Conservation (phyloP, 164 flowering plant species). For the Magnolia changhungtana region DNA sequence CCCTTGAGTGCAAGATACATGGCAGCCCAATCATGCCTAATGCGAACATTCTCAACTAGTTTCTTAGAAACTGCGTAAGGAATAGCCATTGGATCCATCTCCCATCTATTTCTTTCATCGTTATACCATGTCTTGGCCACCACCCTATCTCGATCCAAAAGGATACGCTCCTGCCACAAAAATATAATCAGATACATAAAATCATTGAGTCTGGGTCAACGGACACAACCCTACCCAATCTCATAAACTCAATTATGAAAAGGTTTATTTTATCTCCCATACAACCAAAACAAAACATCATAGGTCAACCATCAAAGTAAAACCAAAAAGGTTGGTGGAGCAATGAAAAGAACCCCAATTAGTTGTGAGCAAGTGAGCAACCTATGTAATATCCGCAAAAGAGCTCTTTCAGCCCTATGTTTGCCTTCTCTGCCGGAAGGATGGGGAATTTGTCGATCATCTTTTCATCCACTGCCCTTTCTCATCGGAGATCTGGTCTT, state of each 20-base stretch:
- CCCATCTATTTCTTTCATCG: slow-evolving; percentile 76
- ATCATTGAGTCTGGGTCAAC: neutral
- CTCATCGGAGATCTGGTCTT: too few relatives aligned
- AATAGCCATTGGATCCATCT: slow-evolving; percentile 83
- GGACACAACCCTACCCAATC: neutral
- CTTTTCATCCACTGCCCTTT: too few relatives aligned
- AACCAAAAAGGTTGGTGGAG: too few relatives aligned
- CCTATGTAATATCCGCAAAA: too few relatives aligned
- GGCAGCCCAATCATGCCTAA: slow-evolving; percentile 92
- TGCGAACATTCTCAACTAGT: slow-evolving; percentile 67
- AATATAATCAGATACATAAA: neutral
- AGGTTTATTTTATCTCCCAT: neutral
- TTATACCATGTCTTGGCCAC: slow-evolving; percentile 75
- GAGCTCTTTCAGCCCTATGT: too few relatives aligned
- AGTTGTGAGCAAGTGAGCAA: too few relatives aligned
- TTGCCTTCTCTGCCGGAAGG: too few relatives aligned
- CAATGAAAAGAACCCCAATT: neutral
- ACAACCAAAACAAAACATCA: neutral
- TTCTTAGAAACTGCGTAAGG: slow-evolving; percentile 84
- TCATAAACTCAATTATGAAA: neutral
- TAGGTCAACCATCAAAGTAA: neutral
- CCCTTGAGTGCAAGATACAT: slow-evolving; percentile 81
- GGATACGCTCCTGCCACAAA: slow-evolving; percentile 60
- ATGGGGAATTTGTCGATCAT: too few relatives aligned
- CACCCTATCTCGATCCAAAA: slow-evolving; percentile 81